These are phyloP conservation scores for Fomitopsis pinicola DNA, from an alignment of 1,284 basidiomycete genomes.

Conservation along the genomic window DNA sequence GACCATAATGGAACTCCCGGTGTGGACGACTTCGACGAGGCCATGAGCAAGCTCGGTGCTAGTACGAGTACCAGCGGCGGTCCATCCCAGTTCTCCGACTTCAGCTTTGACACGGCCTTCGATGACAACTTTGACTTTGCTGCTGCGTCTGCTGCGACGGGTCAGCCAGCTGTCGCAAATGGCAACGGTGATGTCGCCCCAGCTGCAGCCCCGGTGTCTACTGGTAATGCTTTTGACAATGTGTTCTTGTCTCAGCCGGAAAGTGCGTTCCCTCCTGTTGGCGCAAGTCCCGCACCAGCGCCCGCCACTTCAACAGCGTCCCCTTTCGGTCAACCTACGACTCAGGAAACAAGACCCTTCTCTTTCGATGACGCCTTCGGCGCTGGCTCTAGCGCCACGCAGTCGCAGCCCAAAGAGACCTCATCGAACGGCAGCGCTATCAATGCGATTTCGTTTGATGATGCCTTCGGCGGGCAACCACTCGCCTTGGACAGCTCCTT, in stretches of 20 bases:
- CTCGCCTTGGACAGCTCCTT: conserved; percentile 36
- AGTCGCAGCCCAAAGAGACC: conserved; percentile 8
- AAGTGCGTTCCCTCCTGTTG: conserved; percentile 20
- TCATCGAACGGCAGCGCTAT: conserved; percentile 11
- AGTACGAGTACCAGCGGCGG: conserved; percentile 31
- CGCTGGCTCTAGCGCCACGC: conserved; percentile 8
- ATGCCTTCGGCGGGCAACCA: conserved; percentile 52
- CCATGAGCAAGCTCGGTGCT: conserved; percentile 51
- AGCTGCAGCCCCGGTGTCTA: conserved; percentile 13
- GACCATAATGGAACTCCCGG: conserved; percentile 31
- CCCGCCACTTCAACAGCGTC: conserved; percentile 9
- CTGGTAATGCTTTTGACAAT: conserved; percentile 18
- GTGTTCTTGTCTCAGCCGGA: conserved; percentile 18
- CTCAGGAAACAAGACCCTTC: conserved; percentile 23
- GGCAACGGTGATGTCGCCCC: conserved; percentile 6
- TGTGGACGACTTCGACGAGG: conserved; percentile 71
- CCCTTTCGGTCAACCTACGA: conserved; percentile 6
- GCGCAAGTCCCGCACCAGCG: conserved; percentile 9
- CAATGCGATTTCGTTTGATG: conserved; percentile 47
- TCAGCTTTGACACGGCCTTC: conserved; percentile 70
- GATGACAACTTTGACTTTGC: conserved; percentile 87
- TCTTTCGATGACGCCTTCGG: conserved; percentile 54
- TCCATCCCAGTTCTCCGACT: conserved; percentile 32
- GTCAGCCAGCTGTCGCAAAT: conserved; percentile 11
- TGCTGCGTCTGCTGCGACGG: conserved; percentile 38